Conservation (phyloP, 2,329 filamentous ascomycete species). For the Fusarium udum region DNA sequence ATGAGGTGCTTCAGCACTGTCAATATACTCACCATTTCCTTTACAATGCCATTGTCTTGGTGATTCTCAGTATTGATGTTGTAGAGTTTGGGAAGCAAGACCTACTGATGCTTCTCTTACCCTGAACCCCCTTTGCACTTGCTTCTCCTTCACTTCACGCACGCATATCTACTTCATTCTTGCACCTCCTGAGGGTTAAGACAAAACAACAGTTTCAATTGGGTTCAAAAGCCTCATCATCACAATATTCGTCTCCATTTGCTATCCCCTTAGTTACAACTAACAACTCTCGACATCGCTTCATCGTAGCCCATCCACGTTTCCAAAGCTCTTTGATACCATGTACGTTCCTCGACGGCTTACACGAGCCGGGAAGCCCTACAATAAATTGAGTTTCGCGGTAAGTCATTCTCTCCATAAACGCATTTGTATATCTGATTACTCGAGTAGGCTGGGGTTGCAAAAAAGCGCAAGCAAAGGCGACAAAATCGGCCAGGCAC, state of each 20-base stretch:
- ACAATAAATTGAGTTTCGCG: neutral
- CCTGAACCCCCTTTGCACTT: neutral
- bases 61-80: neutral
- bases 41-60: neutral
- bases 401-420: neutral
- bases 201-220: neutral
- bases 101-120: neutral
- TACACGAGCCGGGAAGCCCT: neutral
- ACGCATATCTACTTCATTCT: neutral
- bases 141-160: neutral
- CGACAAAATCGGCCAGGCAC: neutral
- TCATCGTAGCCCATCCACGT: neutral
- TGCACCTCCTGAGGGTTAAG: neutral
- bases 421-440: neutral
- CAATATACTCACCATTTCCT: neutral
- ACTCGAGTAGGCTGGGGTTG: neutral
- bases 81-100: neutral
- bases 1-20: neutral
- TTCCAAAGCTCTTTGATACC: neutral
- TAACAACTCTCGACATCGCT: neutral
- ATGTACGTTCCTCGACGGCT: neutral
- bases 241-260: neutral
- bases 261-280: no score
- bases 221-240: neutral
- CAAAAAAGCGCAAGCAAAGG: neutral